Conservation (phyloP, 768 basidiomycete genomes). For the Hygrocybe punicea region DNA sequence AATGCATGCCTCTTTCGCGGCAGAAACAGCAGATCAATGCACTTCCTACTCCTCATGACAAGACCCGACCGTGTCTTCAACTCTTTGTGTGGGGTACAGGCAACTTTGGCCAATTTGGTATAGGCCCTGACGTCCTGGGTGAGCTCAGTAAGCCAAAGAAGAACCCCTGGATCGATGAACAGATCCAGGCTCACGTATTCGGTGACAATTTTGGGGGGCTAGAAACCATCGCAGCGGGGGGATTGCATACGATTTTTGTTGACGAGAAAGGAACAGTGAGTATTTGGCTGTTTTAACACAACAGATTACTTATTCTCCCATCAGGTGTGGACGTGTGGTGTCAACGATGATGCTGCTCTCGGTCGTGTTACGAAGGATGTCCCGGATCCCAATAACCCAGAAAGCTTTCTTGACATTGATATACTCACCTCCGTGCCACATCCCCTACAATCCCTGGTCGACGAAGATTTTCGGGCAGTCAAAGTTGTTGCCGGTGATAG, state of each 20-base stretch:
- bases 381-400: constrained; percentile 60
- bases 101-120: constrained; percentile 93
- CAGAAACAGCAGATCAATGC: constrained; percentile 61
- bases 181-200: constrained; percentile 67
- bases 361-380: constrained; percentile 68
- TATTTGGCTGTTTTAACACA: constrained; percentile 13
- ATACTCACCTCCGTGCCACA: constrained; percentile 57
- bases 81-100: constrained; percentile 90
- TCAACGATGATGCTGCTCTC: constrained; percentile 86
- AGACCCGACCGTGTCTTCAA: constrained; percentile 60
- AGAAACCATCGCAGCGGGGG: constrained; percentile 77
- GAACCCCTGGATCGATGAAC: constrained; percentile 72
- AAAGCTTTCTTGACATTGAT: constrained; percentile 52
- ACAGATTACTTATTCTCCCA: constrained; percentile 3
- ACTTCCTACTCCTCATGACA: constrained; percentile 56
- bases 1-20: constrained; percentile 30
- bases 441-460: constrained; percentile 63
- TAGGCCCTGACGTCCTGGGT: constrained; percentile 70
- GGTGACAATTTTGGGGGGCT: constrained; percentile 75
- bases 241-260: constrained; percentile 84
- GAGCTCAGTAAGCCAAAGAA: constrained; percentile 76
- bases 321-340: constrained; percentile 81
- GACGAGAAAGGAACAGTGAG: constrained; percentile 88
- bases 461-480: constrained; percentile 82
- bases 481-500: constrained; percentile 82